Percentiles rank a stretch among this genome's conserved stretches.
phyloP scores from a whole-genome alignment of 2,329 filamentous ascomycete species.

The Lasiodiplodia theobromae region DNA sequence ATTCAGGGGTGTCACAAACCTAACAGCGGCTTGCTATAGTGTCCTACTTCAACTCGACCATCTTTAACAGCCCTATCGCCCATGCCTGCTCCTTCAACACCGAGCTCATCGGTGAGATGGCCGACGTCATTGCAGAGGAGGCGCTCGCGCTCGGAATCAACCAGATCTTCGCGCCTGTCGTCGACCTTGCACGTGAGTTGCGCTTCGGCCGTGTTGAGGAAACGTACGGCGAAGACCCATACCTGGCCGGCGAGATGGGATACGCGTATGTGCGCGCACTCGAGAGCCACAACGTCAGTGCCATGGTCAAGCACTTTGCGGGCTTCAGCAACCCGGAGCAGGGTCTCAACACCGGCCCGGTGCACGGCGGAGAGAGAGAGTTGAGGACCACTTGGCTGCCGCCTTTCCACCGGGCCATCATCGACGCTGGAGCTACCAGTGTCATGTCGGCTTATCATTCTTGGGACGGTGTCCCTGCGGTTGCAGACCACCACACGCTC shows the following conservation, averaged over 20 bases:
- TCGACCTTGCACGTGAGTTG: constrained; percentile 74
- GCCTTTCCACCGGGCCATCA: constrained; percentile 72
- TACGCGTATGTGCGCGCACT: constrained; percentile 68
- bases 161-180: constrained; percentile 75
- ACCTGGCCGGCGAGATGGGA: constrained; percentile 71
- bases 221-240: constrained; percentile 73
- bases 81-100: constrained; percentile 76
- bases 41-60: constrained; percentile 66
- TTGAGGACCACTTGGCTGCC: constrained; percentile 62
- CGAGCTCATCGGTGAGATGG: constrained; percentile 71
- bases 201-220: constrained; percentile 78
- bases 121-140: constrained; percentile 69
- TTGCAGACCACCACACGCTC: constrained; percentile 70
- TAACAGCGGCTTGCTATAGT: neutral
- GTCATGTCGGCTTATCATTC: constrained; percentile 80
- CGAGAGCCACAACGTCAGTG: constrained; percentile 69
- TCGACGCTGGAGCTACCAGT: constrained; percentile 70
- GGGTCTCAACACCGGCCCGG: constrained; percentile 71
- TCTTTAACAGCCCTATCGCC: constrained; percentile 79
- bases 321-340: constrained; percentile 74
- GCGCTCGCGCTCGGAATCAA: constrained; percentile 72
- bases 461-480: constrained; percentile 74
- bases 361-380: constrained; percentile 64
- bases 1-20: neutral
- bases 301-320: constrained; percentile 79